phyloP scores from a whole-genome alignment of 768 basidiomycete genomes.

The Tylopilus intermedius region DNA sequence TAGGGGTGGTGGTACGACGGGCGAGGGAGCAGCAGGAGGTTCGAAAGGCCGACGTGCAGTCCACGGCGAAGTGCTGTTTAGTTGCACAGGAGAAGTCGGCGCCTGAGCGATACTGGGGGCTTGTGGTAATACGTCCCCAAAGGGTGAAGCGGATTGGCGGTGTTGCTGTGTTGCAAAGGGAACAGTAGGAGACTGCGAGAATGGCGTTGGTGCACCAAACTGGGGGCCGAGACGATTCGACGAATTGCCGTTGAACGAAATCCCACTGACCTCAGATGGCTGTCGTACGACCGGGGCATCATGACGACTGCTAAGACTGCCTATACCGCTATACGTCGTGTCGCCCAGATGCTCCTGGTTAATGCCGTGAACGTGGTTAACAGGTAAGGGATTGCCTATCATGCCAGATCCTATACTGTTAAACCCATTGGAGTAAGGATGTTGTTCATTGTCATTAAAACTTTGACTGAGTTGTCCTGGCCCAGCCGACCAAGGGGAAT shows the following conservation, averaged over 20 bases:
- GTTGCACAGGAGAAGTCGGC: constrained; percentile 21
- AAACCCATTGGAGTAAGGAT: constrained; percentile 25
- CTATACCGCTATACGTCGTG: constrained; percentile 19
- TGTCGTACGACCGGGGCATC: constrained; percentile 22
- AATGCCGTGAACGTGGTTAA: constrained; percentile 19
- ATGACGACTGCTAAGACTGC: constrained; percentile 20
- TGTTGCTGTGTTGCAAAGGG: constrained; percentile 20
- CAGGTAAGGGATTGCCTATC: constrained; percentile 16
- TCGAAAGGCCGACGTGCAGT: constrained; percentile 18
- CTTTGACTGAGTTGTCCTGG: constrained; percentile 19
- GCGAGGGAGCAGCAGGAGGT: constrained; percentile 15
- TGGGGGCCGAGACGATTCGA: constrained; percentile 21
- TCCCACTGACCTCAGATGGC: constrained; percentile 23
- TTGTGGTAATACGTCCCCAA: constrained; percentile 20
- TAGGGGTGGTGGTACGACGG: constrained; percentile 20
- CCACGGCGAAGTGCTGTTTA: constrained; percentile 23
- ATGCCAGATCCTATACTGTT: constrained; percentile 16
- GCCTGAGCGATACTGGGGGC: constrained; percentile 17
- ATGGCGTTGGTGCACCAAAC: constrained; percentile 15
- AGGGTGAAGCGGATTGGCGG: constrained; percentile 19
- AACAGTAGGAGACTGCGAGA: constrained; percentile 20
- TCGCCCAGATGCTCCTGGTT: constrained; percentile 27
- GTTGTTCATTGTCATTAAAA: constrained; percentile 20
- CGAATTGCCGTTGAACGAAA: constrained; percentile 14
- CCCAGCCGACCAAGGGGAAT: constrained; percentile 34